Base-by-base conservation (phyloP, 352 stramenopile genomes). In the Globisporangium recalcitrans region DNA sequence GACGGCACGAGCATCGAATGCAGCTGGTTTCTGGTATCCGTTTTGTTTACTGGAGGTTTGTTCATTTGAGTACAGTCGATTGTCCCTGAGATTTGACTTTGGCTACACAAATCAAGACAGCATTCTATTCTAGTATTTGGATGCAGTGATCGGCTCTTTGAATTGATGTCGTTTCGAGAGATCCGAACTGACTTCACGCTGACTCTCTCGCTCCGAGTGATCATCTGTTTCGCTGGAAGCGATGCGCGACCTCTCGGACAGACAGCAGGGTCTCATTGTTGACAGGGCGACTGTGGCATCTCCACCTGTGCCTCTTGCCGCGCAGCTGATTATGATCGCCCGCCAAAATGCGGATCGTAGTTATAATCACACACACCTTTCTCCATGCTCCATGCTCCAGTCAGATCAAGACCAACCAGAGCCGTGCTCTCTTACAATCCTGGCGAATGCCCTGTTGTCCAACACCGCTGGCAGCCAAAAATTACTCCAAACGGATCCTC, bases 311-410 rank as follows among this genome's bases (percentile, higher is more conserved):
- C 16, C 49, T 56, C 49, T 56, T 56, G 26, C 13, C 14, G 32
- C 26, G 31, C 8, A 16, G 21, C 38, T 54, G 49, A 56, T 56
- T 56, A 56, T 56, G 49, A 56, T 40, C 21, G 19, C 49, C 49
- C 19, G 16, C 19, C 27, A 24, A 26, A 38, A 26, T 26, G 49
- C 19, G 3, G 19, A 13, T 36, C 48, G 49, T 56, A 56, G 38
- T 22, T 46, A 46, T 16, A 21, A 44, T 19, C 14, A 7, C 13
- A 44, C 14, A 14, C 36, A 19, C 9, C n/a, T 9, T 2, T 38
- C 32, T 38, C 10, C 32, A 10, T 38, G 32, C 9, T 36, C 31
- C 27, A 5, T 31, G 2, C 2, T 31, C 27, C 27, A 31, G 27
- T 31, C 27, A 31, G 27, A 31, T 5, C 27, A 31, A 52, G 7